Conservation (phyloP, 139 green algal genomes). For the Closterium sp. region DNA sequence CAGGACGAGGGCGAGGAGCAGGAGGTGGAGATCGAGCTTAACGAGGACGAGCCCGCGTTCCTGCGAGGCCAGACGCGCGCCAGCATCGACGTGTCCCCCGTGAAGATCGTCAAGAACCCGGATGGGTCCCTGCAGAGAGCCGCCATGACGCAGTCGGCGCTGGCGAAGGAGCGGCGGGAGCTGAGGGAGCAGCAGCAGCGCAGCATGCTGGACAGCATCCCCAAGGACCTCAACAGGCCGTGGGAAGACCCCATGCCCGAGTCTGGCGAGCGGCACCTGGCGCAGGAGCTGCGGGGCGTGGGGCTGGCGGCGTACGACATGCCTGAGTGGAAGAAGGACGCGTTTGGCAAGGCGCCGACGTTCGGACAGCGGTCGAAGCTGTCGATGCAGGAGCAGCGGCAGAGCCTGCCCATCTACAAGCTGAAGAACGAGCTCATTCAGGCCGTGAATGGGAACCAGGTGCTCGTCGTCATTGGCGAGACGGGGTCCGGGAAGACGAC, state of each 20-base stretch:
- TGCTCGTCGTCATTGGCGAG: slow-evolving; percentile 86
- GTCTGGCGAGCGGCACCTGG: slow-evolving; percentile 63
- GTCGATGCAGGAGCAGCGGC: slow-evolving; percentile 90
- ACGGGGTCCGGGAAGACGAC: slow-evolving; percentile 96
- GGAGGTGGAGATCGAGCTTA: slow-evolving; percentile 98
- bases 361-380: slow-evolving; percentile 76
- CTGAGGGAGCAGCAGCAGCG: slow-evolving; percentile 94
- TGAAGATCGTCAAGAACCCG: slow-evolving; percentile 99
- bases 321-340: slow-evolving; percentile 65
- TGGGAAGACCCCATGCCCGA: slow-evolving; percentile 97
- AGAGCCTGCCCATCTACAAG: slow-evolving; percentile 92
- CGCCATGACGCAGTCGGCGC: slow-evolving; percentile 88
- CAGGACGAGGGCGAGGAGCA: slow-evolving; percentile 74
- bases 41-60: slow-evolving; percentile 93
- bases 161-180: slow-evolving; percentile 95
- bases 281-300: slow-evolving; percentile 78
- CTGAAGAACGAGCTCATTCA: slow-evolving; percentile 85
- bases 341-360: slow-evolving; percentile 86
- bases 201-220: slow-evolving; percentile 71
- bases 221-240: slow-evolving; percentile 80
- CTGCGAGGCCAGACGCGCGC: slow-evolving; percentile 70
- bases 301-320: slow-evolving; percentile 62
- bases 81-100: slow-evolving; percentile 77
- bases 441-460: slow-evolving; percentile 83
- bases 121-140: slow-evolving; percentile 93